Base-by-base conservation (phyloP, 495 filamentous ascomycete species). In the Aspergillus incahuasiensis region DNA sequence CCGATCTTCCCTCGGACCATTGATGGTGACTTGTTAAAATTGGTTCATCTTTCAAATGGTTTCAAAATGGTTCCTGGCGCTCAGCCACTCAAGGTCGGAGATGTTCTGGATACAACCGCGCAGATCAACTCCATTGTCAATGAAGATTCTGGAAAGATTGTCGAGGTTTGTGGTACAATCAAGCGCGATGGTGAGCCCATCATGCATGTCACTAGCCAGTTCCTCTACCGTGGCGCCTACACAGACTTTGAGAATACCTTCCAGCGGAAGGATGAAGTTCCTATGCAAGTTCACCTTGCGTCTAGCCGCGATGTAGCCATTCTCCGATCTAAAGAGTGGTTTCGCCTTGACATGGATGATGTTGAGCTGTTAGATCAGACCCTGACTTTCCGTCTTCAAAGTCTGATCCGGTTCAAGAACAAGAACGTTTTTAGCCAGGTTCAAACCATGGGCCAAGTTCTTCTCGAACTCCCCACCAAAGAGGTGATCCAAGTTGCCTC, bases 21-120 rank as follows among this genome's bases (percentile, higher is more conserved):
- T 57, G 92, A 98, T 61, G 94, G 94, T 41, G 94, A 98, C 68
- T 79, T 98, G 38, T 79, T 98, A 42, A 94, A 90, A 73, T 84
- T 98, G 41, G 91, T 98, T 15, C 94, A 98, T 75, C 73, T 98
- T 40, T 96, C 92, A 39, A 99, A 97, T 66, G 85, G 88, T 47
- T 97, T 97, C 85, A 88, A 95, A 58, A 97, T 99, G 95, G 79
- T 97, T 58, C 92, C 95, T 22, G 95, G 94, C 49, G 94, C 94
- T 18, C 85, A 95, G 67, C 92, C 95, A 21, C 73, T 99, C 57
- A 89, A 95, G 80, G 95, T 94, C 68, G 95, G 89, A 35, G 94
- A 99, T 73, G 82, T 90, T 48, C 80, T 99, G 15, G 86, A 90
- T 55, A 97, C 95, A 0, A 96, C 89, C 47, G 95, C 94, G 49